Evolutionary conservation across 2,329 filamentous ascomycete species (phyloP), one percentile per base, ranked within the genome.

Genomic region (Botrytis sinoallii): DNA sequence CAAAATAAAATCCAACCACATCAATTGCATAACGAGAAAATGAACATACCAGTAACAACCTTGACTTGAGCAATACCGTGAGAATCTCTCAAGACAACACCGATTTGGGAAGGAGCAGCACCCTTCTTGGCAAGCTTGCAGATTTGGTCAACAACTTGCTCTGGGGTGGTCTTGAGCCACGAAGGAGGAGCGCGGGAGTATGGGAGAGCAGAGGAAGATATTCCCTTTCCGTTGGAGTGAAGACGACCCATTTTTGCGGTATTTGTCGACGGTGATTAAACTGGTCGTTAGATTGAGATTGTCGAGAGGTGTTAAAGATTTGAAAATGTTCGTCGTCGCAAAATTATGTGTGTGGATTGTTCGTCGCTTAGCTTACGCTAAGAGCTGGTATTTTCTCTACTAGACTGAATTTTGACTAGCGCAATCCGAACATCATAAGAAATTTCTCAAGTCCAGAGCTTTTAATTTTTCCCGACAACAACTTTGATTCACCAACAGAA

Each of bases 141-240:
- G 88, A 99, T 99, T 89, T 98, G 95, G 85, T 99, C 96, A 82
- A 97, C 94, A 85, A 99, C 94, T 88, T 97, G 94, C 83, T 98
- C 94, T 84, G 96, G 95, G 81, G 94, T 97, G 88, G 94, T 97
- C 93, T 99, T 99, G 86, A 98, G 89, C 96, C 96, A 99, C 81
- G 95, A 90, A 77, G 96, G 95, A 78, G 94, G 85, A 82, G 90
- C 91, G 88, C 96, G 95, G 81, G 94, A 97, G 92, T 98, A 99
- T 84, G 97, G 96, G 86, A 98, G 88, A 83, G 96, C 94, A 78
- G 94, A 97, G 87, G 93, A 87, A 80, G 94, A 94, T 88, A 99
- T 99, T 87, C 96, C 97, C 93, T 98, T 98, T 89, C 96, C 95
- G 84, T 98, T 97, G 90, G 90, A 93, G 92, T 99, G 97, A 92